phyloP scores from a whole-genome alignment of 1,139 yeast genomes.

The Scheffersomyces illinoinensis region DNA sequence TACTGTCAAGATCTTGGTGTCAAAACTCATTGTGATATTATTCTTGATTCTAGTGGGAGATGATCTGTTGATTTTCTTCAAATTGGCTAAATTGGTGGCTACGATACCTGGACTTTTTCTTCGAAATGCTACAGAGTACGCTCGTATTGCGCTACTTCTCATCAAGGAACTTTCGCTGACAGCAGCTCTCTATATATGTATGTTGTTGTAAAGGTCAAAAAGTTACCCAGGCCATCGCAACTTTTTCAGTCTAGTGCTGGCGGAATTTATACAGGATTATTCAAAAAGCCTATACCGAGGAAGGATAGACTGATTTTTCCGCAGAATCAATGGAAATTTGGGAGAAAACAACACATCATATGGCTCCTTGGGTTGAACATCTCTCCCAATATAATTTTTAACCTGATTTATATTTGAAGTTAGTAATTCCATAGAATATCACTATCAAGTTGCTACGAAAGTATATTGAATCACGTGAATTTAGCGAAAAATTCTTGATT shows the following conservation, averaged over 20 bases:
- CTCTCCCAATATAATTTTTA: too few species aligned
- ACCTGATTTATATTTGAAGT: too few species aligned
- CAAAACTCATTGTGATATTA: slow-evolving; percentile 12
- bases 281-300: too few species aligned
- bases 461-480: background rate
- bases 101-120: background rate
- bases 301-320: too few species aligned
- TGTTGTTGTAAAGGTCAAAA: background rate
- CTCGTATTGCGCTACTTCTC: background rate
- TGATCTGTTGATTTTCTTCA: background rate
- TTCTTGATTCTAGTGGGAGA: background rate
- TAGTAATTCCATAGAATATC: too few species aligned
- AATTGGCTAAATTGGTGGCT: background rate
- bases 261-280: too few species aligned
- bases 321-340: too few species aligned
- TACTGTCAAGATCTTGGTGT: slow-evolving; percentile 36
- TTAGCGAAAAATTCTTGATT: background rate
- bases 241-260: background rate
- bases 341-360: too few species aligned
- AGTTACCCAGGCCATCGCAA: background rate
- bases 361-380: too few species aligned
- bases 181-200: background rate
- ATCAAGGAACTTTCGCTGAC: background rate
- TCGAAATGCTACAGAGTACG: background rate
- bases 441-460: too few species aligned